A percentile compares a stretch with the other conserved stretches of the same genome.
These are phyloP conservation scores for Osmanthus fragrans DNA, from an alignment of 257 asterid genomes.

Conservation along the genomic window DNA sequence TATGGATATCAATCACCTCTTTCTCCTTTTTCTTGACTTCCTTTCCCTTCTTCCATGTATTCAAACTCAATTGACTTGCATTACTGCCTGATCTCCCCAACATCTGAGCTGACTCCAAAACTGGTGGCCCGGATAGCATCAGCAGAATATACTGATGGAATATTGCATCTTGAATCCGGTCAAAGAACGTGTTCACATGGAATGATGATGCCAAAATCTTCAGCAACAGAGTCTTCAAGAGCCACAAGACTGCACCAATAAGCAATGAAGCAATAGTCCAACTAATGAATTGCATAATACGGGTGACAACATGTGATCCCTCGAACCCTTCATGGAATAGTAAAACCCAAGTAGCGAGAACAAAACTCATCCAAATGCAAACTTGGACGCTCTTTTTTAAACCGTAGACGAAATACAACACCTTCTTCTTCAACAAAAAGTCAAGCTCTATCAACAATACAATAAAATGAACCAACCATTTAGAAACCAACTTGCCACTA, in stretches of 20 bases:
- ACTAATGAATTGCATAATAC: conserved; percentile 54
- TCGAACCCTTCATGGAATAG: conserved; percentile 47
- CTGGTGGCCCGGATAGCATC: conserved; percentile 68
- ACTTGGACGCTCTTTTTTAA: conserved; percentile 72
- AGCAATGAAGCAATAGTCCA: conserved; percentile 70
- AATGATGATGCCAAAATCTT: conserved; percentile 82
- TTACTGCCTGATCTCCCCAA: conserved; percentile 55
- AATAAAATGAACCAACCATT: conserved; percentile 59
- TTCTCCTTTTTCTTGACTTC: conserved; percentile 60
- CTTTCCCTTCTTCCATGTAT: conserved; percentile 47
- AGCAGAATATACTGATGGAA: conserved; percentile 70
- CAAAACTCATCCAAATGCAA: conserved; percentile 61
- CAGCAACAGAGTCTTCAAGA: conserved; percentile 65
- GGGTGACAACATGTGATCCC: conserved; percentile 31
- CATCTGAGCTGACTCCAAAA: conserved; percentile 61
- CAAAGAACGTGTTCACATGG: conserved; percentile 78
- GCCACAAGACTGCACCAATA: conserved; percentile 75
- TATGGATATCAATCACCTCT: conserved; percentile 54
- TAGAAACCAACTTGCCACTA: conserved; percentile 68
- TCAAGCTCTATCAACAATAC: conserved; percentile 77
- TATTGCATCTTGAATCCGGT: conserved; percentile 73
- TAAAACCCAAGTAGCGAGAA: conserved; percentile 69
- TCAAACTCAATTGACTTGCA: conserved; percentile 52
- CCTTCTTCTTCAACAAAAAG: conserved; percentile 69
- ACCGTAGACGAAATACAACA: conserved; percentile 73